Percentiles rank a stretch among this genome's conserved stretches.
These are phyloP conservation scores for Vitis rotundifolia DNA, from an alignment of 164 flowering plant species.

Conservation along the genomic window DNA sequence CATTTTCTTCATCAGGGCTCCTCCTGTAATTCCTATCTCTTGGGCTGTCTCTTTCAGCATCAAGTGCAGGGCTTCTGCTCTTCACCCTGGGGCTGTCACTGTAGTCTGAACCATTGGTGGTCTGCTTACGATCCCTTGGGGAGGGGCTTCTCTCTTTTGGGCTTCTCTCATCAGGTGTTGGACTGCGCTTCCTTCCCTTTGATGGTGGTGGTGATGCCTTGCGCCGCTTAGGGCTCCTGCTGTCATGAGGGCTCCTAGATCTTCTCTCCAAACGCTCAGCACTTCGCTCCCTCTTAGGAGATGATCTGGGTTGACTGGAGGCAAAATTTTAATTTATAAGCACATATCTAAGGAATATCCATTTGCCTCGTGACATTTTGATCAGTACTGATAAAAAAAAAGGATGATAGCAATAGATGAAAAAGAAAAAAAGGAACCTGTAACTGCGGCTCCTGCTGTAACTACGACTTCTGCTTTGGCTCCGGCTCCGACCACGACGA, in stretches of 20 bases:
- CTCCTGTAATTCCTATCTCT: slow-evolving; percentile 13
- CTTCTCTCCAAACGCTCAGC: slow-evolving; percentile 47
- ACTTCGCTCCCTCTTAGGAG: slow-evolving; percentile 38
- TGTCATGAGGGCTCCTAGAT: slow-evolving; percentile 55
- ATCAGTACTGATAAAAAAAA: background rate
- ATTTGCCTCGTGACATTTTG: too few species aligned
- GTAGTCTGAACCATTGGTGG: slow-evolving; percentile 53
- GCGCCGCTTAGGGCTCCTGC: slow-evolving; percentile 51
- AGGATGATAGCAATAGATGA: background rate
- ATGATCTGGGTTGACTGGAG: slow-evolving; percentile 69
- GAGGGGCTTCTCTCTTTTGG: slow-evolving; percentile 48
- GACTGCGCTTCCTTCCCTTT: slow-evolving; percentile 55
- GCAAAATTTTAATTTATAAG: background rate
- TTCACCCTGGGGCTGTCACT: slow-evolving; percentile 55
- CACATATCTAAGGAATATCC: too few species aligned
- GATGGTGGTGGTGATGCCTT: slow-evolving; percentile 53
- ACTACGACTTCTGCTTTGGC: slow-evolving; percentile 34
- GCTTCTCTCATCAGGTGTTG: slow-evolving; percentile 52
- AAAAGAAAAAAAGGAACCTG: slow-evolving; percentile 40
- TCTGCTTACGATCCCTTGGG: slow-evolving; percentile 33
- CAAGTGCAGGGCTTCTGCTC: slow-evolving; percentile 47
- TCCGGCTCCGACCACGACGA: slow-evolving; percentile 62
- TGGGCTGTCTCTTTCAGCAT: slow-evolving; percentile 15
- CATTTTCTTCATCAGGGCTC: slow-evolving; percentile 53
- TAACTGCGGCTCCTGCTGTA: slow-evolving; percentile 73